A percentile compares a stretch with the other conserved stretches of the same genome.
These are phyloP conservation scores for Trametes villosa DNA, from an alignment of 768 basidiomycete genomes.

Conservation along the genomic window DNA sequence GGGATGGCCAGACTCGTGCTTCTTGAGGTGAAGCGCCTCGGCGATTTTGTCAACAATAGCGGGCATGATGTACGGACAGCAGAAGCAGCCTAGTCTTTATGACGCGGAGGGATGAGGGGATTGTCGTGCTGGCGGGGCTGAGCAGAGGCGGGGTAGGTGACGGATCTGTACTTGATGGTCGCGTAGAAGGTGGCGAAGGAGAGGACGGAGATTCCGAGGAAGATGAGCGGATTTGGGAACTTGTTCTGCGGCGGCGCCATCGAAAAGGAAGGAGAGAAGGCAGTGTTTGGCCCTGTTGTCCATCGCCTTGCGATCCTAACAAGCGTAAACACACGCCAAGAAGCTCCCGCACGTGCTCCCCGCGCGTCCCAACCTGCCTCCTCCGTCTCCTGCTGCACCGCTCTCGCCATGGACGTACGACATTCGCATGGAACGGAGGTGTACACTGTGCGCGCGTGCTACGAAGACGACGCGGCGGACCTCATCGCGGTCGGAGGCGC, in stretches of 20 bases:
- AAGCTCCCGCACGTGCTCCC: conserved; percentile 15
- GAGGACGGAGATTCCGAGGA: conserved; percentile 57
- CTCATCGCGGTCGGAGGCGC: conserved; percentile 76
- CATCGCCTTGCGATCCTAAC: conserved; percentile 29
- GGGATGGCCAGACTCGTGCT: conserved; percentile 17
- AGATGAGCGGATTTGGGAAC: conserved; percentile 65
- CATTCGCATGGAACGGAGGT: conserved; percentile 65
- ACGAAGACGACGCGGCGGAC: conserved; percentile 65
- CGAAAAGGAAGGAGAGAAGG: conserved; percentile 12
- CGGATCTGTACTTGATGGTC: conserved; percentile 59
- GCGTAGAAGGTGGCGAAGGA: conserved; percentile 63
- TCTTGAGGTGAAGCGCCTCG: conserved; percentile 39
- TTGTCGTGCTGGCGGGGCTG: conserved; percentile 66
- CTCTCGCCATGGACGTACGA: conserved; percentile 55
- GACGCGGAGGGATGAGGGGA: conserved; percentile 67
- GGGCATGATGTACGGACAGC: conserved; percentile 38
- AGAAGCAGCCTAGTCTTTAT: conserved; percentile 37
- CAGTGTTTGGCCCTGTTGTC: conserved; percentile 24
- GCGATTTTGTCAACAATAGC: conserved; percentile 48
- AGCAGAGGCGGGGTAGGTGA: conserved; percentile 60
- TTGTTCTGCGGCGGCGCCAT: conserved; percentile 26
- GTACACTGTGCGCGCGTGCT: conserved; percentile 63
- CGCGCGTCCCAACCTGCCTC: background rate
- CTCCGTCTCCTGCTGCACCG: background rate
- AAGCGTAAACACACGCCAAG: conserved; percentile 31